Percentiles rank a stretch among this genome's conserved stretches.
Conservation (phyloP, 805 yeast genomes). For the Barnettozyma botsteinii region DNA sequence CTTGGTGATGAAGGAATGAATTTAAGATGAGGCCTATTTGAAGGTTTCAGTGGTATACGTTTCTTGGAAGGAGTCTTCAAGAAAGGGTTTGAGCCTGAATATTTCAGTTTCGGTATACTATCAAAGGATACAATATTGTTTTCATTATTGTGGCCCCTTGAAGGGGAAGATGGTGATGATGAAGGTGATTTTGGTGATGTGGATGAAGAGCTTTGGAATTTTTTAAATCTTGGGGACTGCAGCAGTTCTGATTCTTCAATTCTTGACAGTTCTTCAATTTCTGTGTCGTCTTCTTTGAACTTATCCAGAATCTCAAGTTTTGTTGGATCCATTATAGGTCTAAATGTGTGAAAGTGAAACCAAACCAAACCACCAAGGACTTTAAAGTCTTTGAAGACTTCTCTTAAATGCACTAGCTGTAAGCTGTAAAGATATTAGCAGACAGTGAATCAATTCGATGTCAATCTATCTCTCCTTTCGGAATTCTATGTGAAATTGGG, state of each 20-base stretch:
- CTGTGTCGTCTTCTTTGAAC: conserved; percentile 22
- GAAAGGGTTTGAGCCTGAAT: conserved; percentile 10
- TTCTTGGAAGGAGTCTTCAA: conserved; percentile 22
- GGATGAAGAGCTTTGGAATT: conserved; percentile 20
- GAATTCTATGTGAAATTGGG: too few species aligned
- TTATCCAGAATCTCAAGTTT: conserved; percentile 19
- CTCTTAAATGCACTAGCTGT: too few species aligned
- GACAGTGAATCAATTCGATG: too few species aligned
- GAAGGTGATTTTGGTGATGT: conserved; percentile 16
- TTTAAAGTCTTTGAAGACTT: too few species aligned
- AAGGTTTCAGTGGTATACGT: conserved; percentile 13
- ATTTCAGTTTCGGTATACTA: conserved; percentile 20
- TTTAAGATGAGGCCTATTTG: conserved; percentile 9
- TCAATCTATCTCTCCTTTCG: too few species aligned
- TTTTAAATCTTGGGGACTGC: conserved; percentile 23
- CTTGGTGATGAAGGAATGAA: conserved; percentile 1
- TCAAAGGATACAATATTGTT: conserved; percentile 12
- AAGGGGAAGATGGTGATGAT: conserved; percentile 8
- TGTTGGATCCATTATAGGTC: conserved; percentile 9
- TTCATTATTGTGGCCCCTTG: conserved; percentile 16
- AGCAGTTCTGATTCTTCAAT: conserved; percentile 24
- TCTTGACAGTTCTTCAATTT: conserved; percentile 19
- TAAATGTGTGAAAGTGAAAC: not conserved
- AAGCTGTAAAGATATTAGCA: too few species aligned
- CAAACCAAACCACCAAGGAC: not conserved